Evolutionary conservation across 768 basidiomycete genomes (phyloP), one percentile per base, ranked within the genome.

Genomic region (Mycena polygramma): DNA sequence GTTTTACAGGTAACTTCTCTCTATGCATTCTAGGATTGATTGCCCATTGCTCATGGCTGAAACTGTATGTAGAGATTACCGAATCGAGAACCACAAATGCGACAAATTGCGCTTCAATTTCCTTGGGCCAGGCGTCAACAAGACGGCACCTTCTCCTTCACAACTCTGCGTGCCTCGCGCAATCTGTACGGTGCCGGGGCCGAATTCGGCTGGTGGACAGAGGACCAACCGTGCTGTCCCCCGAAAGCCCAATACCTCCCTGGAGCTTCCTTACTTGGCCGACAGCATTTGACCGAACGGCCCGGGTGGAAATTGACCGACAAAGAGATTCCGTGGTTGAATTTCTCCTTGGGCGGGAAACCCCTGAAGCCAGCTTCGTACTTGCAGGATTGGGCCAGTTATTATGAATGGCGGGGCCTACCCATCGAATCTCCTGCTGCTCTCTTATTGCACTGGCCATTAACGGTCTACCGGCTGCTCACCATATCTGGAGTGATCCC

Each of bases 371-470:
- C 49, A 20, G 76, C 80, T 7, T 71, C 59, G 20, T 70, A 69
- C 73, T 78, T 66, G 71, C 78, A 58, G 35, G 82, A 80, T 68
- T 87, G 86, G 86, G 75, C 78, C 39, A 81, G 83, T 41, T 87
- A 84, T 77, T 82, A 86, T 72, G 70, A 79, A 53, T 86, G 85
- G 86, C 82, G 86, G 43, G 79, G 80, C 52, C 72, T 87, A 46
- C 80, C 85, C 39, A 74, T 84, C 53, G 76, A 76, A 30, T 85
- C 85, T 22, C 83, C 84, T 6, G 84, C 83, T 0, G 83, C 79
- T 26, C 77, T 87, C 45, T 77, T 85, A 24, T 76, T 87, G 75
- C 81, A 84, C 64, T 85, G 79, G 68, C 83, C 85, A 20, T 73
- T 86, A 64, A 78, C 80, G 20, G 75, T 83, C n/a, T 86, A 83